phyloP scores from a whole-genome alignment of 805 yeast genomes.

The Wickerhamomyces canadensis region DNA sequence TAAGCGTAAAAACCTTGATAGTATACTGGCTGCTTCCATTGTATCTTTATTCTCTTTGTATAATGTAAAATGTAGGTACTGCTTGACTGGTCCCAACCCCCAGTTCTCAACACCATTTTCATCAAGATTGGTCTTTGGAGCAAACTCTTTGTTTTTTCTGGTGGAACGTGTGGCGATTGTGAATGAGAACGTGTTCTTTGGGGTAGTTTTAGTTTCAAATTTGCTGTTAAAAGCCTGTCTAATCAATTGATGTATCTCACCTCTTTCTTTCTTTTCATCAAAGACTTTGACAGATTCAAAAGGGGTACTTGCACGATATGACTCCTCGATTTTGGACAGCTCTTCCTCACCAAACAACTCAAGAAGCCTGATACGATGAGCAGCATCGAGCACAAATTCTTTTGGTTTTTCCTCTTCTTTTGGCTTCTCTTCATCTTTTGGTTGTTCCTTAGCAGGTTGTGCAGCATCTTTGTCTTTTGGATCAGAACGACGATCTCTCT shows the following conservation, averaged over 20 bases:
- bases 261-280: slow-evolving; percentile 67
- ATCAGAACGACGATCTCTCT: slow-evolving; percentile 7
- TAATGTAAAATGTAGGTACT: slow-evolving; percentile 68
- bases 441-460: slow-evolving; percentile 23
- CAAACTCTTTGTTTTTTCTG: slow-evolving; percentile 33
- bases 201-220: slow-evolving; percentile 76
- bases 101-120: slow-evolving; percentile 54
- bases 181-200: slow-evolving; percentile 58
- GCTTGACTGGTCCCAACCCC: slow-evolving; percentile 68
- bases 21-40: slow-evolving; percentile 82
- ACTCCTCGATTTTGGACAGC: slow-evolving; percentile 46
- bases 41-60: slow-evolving; percentile 96
- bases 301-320: slow-evolving; percentile 48
- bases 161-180: slow-evolving; percentile 43
- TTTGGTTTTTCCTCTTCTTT: slow-evolving; percentile 16
- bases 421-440: slow-evolving; percentile 6
- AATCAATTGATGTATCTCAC: slow-evolving; percentile 70
- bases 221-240: slow-evolving; percentile 68
- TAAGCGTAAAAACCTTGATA: slow-evolving; percentile 67
- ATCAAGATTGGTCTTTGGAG: slow-evolving; percentile 30
- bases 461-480: slow-evolving; percentile 1
- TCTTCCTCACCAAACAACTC: slow-evolving; percentile 57
- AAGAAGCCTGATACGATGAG: slow-evolving; percentile 41
- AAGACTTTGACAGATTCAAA: slow-evolving; percentile 54
- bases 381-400: slow-evolving; percentile 39